These are phyloP conservation scores for Dujonia santamariae DNA, from an alignment of 1,139 yeast species.

Conservation along the genomic window DNA sequence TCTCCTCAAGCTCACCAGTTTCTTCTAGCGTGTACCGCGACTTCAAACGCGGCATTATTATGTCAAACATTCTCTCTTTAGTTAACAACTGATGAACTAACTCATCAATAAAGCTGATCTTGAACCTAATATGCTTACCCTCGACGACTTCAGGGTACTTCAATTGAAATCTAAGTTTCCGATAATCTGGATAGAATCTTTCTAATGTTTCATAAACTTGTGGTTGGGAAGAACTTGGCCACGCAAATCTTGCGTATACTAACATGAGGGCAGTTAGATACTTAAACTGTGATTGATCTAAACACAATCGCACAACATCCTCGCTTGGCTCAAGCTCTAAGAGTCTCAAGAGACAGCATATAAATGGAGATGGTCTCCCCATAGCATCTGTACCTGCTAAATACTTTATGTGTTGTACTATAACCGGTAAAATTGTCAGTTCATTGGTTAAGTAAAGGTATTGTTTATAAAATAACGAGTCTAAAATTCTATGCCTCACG, in stretches of 20 bases:
- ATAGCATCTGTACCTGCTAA: conserved; percentile 50
- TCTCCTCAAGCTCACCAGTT: conserved; percentile 33
- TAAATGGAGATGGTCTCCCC: conserved; percentile 57
- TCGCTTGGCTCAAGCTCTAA: conserved; percentile 59
- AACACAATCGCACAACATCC: conserved; percentile 51
- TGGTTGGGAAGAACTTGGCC: conserved; percentile 25
- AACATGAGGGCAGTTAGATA: conserved; percentile 63
- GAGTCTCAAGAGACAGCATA: conserved; percentile 61
- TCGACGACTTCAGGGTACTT: conserved; percentile 23
- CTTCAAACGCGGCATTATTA: conserved; percentile 57
- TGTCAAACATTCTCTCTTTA: conserved; percentile 52
- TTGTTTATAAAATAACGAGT: conserved; percentile 67
- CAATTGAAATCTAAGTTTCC: conserved; percentile 40
- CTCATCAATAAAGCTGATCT: conserved; percentile 53
- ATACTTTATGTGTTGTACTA: conserved; percentile 35
- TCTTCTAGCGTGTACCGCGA: conserved; percentile 38
- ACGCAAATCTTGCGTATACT: conserved; percentile 52
- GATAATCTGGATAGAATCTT: conserved; percentile 49
- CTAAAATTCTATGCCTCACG: conserved; percentile 63
- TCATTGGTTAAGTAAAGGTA: conserved; percentile 58
- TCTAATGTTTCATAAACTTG: conserved; percentile 52
- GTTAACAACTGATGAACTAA: conserved; percentile 52
- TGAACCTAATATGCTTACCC: conserved; percentile 25
- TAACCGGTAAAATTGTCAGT: conserved; percentile 40
- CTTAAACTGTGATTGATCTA: conserved; percentile 60